phyloP scores from a whole-genome alignment of 257 asterid genomes.

The Cynanchum wilfordii region DNA sequence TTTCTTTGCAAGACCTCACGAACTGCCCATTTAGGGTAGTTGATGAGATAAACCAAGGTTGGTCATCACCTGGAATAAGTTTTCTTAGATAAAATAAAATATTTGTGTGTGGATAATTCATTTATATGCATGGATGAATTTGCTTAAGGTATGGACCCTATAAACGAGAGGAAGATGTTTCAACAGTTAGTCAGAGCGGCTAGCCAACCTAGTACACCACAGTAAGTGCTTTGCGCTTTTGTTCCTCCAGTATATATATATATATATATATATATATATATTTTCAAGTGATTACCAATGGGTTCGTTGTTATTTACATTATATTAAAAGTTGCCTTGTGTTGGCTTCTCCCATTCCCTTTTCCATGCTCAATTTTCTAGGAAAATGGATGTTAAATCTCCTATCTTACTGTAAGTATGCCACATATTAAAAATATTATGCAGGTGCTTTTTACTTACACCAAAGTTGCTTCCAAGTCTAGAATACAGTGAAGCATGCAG shows the following conservation, averaged over 20 bases:
- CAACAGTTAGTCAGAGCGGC: conserved; percentile 96
- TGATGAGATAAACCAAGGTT: conserved; percentile 99
- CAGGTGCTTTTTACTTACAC: conserved; percentile 95
- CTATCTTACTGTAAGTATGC: background rate
- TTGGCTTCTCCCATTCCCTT: too few species aligned
- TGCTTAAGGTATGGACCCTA: conserved; percentile 85
- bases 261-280: too few species aligned
- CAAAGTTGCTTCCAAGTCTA: conserved; percentile 75
- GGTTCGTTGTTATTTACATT: background rate
- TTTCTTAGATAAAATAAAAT: background rate
- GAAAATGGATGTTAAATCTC: background rate
- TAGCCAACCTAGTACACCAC: conserved; percentile 86
- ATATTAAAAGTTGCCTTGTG: background rate
- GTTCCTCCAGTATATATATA: background rate
- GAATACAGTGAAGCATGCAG: conserved; percentile 80
- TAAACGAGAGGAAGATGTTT: conserved; percentile 96
- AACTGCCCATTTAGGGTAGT: conserved; percentile 97
- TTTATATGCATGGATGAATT: background rate
- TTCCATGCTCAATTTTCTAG: background rate
- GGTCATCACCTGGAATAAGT: conserved; percentile 19
- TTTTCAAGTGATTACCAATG: background rate
- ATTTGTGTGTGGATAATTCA: background rate
- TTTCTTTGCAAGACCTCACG: conserved; percentile 93
- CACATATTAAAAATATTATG: conserved; percentile 7
- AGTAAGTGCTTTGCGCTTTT: conserved; percentile 42